Evolutionary conservation across 1,139 yeast genomes (phyloP).

Genomic region (Arxiozyma bovina): DNA sequence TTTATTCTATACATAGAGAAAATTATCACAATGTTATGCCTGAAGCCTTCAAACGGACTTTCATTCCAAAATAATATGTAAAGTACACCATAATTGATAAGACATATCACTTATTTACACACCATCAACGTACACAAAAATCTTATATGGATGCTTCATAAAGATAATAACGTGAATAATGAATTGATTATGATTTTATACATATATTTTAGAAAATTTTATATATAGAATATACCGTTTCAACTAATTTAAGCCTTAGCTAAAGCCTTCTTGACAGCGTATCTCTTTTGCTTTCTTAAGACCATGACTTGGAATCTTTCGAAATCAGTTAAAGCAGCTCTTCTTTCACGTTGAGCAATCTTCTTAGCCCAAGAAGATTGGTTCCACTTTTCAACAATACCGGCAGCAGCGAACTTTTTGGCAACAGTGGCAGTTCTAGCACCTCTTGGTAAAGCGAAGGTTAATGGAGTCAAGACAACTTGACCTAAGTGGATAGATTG

Average conservation of each 20-base stretch:
- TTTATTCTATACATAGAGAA: neutral
- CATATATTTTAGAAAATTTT: conserved; percentile 1
- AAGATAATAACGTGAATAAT: neutral
- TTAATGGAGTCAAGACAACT: conserved; percentile 88
- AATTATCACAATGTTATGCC: neutral
- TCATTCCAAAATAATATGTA: neutral
- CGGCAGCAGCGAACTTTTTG: conserved; percentile 93
- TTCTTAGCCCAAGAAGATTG: conserved; percentile 95
- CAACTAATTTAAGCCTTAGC: conserved; percentile 63
- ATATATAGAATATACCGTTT: conserved; percentile 4
- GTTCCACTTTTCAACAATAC: conserved; percentile 84
- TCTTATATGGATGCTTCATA: too few relatives aligned
- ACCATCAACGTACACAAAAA: too few relatives aligned
- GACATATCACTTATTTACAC: neutral
- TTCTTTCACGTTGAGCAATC: conserved; percentile 88
- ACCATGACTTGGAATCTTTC: conserved; percentile 99
- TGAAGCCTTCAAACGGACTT: neutral
- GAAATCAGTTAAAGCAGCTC: conserved; percentile 89
- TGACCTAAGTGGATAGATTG: conserved; percentile 82
- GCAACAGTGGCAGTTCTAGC: conserved; percentile 75
- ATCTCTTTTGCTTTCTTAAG: conserved; percentile 94
- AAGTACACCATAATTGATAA: neutral
- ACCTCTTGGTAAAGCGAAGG: conserved; percentile 89
- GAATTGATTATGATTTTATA: conserved; percentile 1
- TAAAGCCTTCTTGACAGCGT: conserved; percentile 82